Evolutionary conservation across 1,284 basidiomycete species (phyloP).

Genomic region (Lignosus rhinocerotis): DNA sequence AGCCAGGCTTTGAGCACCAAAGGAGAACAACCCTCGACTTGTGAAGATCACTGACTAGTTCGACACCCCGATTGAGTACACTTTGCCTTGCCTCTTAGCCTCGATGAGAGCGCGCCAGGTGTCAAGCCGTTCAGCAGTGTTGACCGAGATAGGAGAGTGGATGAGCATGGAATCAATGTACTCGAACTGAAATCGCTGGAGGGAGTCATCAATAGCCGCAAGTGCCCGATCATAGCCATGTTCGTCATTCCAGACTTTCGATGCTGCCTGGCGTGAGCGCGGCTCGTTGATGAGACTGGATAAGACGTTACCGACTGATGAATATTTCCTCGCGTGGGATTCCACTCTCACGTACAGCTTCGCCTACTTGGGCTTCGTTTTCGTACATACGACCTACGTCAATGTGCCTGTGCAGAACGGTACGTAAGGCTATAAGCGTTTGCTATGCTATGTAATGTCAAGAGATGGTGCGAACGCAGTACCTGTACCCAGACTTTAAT

Average conservation of each 20-base stretch:
- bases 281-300: not conserved
- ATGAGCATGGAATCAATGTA: slow-evolving; percentile 64
- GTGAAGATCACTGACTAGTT: slow-evolving; percentile 49
- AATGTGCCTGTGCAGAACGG: slow-evolving; percentile 57
- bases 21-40: slow-evolving; percentile 36
- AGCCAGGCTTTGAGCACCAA: too few species aligned
- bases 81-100: slow-evolving; percentile 50
- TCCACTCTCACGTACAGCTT: slow-evolving; percentile 55
- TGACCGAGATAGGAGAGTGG: slow-evolving; percentile 51
- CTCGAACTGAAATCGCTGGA: slow-evolving; percentile 17
- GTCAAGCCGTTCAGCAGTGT: slow-evolving; percentile 42
- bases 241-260: slow-evolving; percentile 26
- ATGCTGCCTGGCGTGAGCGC: slow-evolving; percentile 2
- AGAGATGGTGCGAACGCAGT: slow-evolving; percentile 6
- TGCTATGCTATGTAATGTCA: not conserved
- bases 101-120: slow-evolving; percentile 46
- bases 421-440: slow-evolving; percentile 29
- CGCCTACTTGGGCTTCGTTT: slow-evolving; percentile 69
- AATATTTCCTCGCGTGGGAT: slow-evolving; percentile 59
- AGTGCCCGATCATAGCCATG: slow-evolving; percentile 27
- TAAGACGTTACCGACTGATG: slow-evolving; percentile 56
- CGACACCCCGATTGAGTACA: slow-evolving; percentile 58
- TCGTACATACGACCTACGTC: slow-evolving; percentile 76
- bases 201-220: slow-evolving; percentile 21
- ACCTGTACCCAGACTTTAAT: slow-evolving; percentile 74